These are phyloP conservation scores for Paraglomus occultum DNA, from an alignment of 192 early-diverging fungal genomes.

Conservation along the genomic window DNA sequence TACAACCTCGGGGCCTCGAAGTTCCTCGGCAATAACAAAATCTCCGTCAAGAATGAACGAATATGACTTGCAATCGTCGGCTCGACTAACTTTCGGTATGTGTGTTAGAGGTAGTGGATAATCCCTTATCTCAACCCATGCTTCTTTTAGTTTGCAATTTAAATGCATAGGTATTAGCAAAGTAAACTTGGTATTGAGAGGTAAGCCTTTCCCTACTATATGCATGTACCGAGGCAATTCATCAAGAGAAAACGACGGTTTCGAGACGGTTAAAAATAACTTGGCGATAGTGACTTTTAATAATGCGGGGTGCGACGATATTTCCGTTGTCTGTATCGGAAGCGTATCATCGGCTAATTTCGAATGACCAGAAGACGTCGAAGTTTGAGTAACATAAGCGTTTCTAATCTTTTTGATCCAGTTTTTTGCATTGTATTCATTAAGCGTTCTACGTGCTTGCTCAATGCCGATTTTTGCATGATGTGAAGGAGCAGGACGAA, in stretches of 20 bases:
- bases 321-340: not conserved
- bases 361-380: not conserved
- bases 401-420: slow-evolving; percentile 37
- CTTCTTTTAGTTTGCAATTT: slow-evolving; percentile 33
- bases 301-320: slow-evolving; percentile 34
- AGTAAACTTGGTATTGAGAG: slow-evolving; percentile 39
- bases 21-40: slow-evolving; percentile 45
- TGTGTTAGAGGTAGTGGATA: slow-evolving; percentile 43
- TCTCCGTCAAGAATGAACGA: slow-evolving; percentile 39
- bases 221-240: slow-evolving; percentile 40
- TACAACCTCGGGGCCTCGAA: slow-evolving; percentile 31
- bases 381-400: not conserved
- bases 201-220: slow-evolving; percentile 39
- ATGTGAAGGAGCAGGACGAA: slow-evolving; percentile 16
- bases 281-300: slow-evolving; percentile 31
- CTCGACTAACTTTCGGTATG: slow-evolving; percentile 29
- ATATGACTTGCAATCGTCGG: not conserved
- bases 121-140: slow-evolving; percentile 41
- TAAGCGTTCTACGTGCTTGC: slow-evolving; percentile 28
- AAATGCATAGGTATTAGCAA: slow-evolving; percentile 43
- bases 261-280: slow-evolving; percentile 21
- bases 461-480: slow-evolving; percentile 25
- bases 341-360: slow-evolving; percentile 18
- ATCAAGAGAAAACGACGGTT: slow-evolving; percentile 35
- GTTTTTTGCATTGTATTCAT: slow-evolving; percentile 36